Percentiles rank a stretch among this genome's conserved stretches.
These are phyloP conservation scores for Tolypocladium inflatum DNA, from an alignment of 2,329 filamentous ascomycete genomes.

Conservation along the genomic window DNA sequence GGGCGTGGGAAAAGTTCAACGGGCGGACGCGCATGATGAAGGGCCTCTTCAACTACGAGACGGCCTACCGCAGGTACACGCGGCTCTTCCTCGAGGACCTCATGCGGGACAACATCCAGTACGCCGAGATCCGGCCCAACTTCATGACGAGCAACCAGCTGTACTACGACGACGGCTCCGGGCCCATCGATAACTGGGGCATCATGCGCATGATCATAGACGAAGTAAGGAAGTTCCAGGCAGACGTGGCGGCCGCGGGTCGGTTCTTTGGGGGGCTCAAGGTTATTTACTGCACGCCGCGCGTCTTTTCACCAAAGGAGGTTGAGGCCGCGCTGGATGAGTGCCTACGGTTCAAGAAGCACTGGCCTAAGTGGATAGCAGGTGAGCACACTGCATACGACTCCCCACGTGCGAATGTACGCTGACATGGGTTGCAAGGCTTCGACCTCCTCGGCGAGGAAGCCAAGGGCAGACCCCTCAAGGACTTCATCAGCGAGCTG, in stretches of 20 bases:
- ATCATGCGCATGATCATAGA: constrained; percentile 53
- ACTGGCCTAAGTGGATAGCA: constrained; percentile 51
- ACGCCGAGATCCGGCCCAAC: constrained; percentile 62
- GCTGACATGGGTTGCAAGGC: constrained; percentile 28
- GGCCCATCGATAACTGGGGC: constrained; percentile 40
- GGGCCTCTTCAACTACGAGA: constrained; percentile 58
- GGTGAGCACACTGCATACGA: constrained; percentile 31
- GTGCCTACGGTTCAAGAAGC: constrained; percentile 49
- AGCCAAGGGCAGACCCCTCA: constrained; percentile 47
- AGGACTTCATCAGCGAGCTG: constrained; percentile 44
- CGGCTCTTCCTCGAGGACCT: constrained; percentile 50
- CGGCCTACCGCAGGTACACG: constrained; percentile 53
- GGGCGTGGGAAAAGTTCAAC: constrained; percentile 56
- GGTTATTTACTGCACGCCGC: constrained; percentile 62
- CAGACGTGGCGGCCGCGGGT: constrained; percentile 12
- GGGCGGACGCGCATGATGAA: constrained; percentile 63
- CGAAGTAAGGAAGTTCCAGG: constrained; percentile 40
- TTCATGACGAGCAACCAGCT: constrained; percentile 56
- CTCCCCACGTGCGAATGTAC: neutral
- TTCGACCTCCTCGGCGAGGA: constrained; percentile 67
- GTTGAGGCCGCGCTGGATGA: constrained; percentile 47
- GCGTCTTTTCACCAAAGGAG: constrained; percentile 40
- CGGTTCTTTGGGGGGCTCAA: constrained; percentile 54
- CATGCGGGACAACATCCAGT: constrained; percentile 56
- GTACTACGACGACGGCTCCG: constrained; percentile 44